A percentile compares a stretch with the other conserved stretches of the same genome.
Evolutionary conservation across 2,329 filamentous ascomycete genomes (phyloP).

Genomic region (Ilyonectria sp.): DNA sequence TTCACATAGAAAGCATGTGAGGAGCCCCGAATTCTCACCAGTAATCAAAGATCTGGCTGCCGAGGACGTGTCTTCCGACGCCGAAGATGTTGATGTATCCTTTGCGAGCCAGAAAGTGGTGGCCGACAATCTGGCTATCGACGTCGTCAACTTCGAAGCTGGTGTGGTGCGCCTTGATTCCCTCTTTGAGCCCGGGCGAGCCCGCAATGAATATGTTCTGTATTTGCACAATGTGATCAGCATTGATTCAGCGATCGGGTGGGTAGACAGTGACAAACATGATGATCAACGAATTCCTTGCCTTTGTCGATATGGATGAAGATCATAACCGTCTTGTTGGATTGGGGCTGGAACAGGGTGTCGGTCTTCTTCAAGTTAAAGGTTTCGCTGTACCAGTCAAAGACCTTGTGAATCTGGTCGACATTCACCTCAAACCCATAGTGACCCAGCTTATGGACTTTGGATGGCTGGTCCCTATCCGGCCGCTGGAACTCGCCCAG

Average conservation of each 20-base stretch:
- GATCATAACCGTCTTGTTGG: conserved; percentile 23
- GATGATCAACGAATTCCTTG: conserved; percentile 26
- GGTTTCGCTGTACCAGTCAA: conserved; percentile 18
- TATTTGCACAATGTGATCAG: background rate
- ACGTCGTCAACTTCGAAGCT: conserved; percentile 29
- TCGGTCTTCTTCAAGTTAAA: conserved; percentile 23
- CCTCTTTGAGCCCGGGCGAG: conserved; percentile 19
- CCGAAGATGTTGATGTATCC: conserved; percentile 17
- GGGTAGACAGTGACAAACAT: background rate
- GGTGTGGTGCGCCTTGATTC: conserved; percentile 26
- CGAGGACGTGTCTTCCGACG: conserved; percentile 28
- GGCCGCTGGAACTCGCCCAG: conserved; percentile 27
- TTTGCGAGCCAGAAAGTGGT: conserved; percentile 15
- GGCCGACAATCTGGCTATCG: conserved; percentile 22
- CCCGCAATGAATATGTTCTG: conserved; percentile 29
- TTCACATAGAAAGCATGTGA: background rate
- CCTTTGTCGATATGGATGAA: conserved; percentile 28
- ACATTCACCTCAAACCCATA: conserved; percentile 24
- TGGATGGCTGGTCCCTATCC: conserved; percentile 19
- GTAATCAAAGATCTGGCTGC: conserved; percentile 30
- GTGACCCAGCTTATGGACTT: conserved; percentile 29
- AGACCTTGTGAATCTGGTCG: conserved; percentile 12
- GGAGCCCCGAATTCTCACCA: conserved; percentile 16
- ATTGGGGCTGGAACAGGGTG: conserved; percentile 7
- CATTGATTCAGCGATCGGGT: background rate